A percentile compares a stretch with the other conserved stretches of the same genome.
phyloP scores from a whole-genome alignment of 2,329 filamentous ascomycete species.

The Penicillium sp. region DNA sequence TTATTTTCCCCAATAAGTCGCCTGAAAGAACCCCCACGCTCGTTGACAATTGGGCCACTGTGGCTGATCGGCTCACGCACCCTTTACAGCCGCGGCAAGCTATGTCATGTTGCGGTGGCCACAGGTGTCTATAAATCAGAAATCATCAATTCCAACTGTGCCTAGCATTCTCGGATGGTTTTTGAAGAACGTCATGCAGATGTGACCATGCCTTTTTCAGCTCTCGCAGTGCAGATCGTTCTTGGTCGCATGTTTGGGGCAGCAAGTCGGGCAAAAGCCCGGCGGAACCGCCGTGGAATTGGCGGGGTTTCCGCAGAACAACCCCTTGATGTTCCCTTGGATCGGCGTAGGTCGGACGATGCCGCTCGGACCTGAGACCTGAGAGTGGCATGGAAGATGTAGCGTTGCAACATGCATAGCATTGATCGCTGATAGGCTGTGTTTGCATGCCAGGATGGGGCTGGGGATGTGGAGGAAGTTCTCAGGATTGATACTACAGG shows the following conservation, averaged over 20 bases:
- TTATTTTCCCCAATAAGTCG: too few relatives aligned
- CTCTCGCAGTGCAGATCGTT: not conserved
- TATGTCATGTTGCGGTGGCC: too few relatives aligned
- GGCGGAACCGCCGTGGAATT: not conserved
- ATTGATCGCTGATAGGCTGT: too few relatives aligned
- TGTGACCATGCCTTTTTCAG: slow-evolving; percentile 2
- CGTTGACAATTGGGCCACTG: too few relatives aligned
- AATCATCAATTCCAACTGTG: too few relatives aligned
- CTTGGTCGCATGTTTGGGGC: not conserved
- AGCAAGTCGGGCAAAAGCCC: slow-evolving; percentile 10
- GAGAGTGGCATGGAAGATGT: not conserved
- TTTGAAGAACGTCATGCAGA: not conserved
- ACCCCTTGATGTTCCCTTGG: not conserved
- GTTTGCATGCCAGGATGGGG: too few relatives aligned
- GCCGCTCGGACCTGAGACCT: not conserved
- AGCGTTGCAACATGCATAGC: too few relatives aligned
- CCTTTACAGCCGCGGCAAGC: too few relatives aligned
- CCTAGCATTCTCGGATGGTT: not conserved
- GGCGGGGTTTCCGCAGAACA: not conserved
- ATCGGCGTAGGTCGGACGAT: not conserved
- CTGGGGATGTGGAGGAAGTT: too few relatives aligned
- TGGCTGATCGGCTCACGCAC: not conserved
- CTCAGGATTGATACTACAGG: too few relatives aligned
- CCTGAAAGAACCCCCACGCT: too few relatives aligned
- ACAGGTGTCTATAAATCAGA: too few relatives aligned